Evolutionary conservation across 2,329 filamentous ascomycete species (phyloP).

Genomic region (Dothistroma septosporum): DNA sequence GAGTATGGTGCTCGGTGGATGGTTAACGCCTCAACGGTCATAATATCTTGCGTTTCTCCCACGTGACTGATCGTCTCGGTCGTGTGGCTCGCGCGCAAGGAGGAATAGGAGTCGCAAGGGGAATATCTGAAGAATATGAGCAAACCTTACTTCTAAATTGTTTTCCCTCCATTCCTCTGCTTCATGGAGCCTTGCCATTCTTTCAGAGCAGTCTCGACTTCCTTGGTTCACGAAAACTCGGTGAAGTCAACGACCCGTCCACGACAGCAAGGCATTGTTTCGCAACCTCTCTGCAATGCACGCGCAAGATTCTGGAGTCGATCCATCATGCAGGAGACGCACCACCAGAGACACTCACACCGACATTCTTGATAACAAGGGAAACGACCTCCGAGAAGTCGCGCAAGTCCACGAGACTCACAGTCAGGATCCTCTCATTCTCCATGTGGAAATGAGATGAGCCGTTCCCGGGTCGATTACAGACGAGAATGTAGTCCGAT

Average conservation of each 20-base stretch:
- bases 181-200: not conserved
- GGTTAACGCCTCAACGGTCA: not conserved
- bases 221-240: not conserved
- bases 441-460: constrained; percentile 3
- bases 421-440: not conserved
- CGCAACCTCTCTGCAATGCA: constrained; percentile 1
- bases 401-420: not conserved
- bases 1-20: too few species aligned
- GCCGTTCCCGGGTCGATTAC: not conserved
- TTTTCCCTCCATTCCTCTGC: not conserved
- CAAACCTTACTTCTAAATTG: not conserved
- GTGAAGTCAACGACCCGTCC: not conserved
- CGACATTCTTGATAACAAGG: not conserved
- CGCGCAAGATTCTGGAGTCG: not conserved
- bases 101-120: not conserved
- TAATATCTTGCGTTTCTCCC: not conserved
- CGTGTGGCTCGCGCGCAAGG: not conserved
- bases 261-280: not conserved
- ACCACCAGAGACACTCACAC: not conserved
- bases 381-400: not conserved
- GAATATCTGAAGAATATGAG: not conserved
- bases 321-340: not conserved
- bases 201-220: not conserved
- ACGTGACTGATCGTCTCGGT: not conserved
- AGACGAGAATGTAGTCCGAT: not conserved